Conservation (phyloP, 2,329 filamentous ascomycete genomes). For the Colletotrichum scovillei region DNA sequence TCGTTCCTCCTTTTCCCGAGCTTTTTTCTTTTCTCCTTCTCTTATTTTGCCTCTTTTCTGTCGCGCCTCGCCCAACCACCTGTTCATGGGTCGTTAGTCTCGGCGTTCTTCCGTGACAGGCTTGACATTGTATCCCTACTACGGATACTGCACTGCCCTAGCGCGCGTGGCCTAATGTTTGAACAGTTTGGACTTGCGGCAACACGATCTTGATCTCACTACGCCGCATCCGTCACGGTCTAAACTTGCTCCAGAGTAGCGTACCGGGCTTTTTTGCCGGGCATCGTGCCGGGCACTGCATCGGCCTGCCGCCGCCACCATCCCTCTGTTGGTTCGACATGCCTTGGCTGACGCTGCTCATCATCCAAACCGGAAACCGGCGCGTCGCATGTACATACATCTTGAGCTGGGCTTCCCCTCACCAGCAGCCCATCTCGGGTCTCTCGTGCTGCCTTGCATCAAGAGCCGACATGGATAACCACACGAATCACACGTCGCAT, state of each 20-base stretch:
- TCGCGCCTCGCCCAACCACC: neutral
- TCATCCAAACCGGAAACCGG: conserved; percentile 6
- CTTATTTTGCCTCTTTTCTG: neutral
- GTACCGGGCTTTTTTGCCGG: neutral
- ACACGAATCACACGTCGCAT: conserved; percentile 8
- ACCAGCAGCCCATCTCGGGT: neutral
- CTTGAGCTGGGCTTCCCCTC: neutral
- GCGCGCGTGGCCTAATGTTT: too few relatives aligned
- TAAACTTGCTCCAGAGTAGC: neutral
- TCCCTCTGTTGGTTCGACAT: neutral
- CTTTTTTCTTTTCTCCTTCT: neutral
- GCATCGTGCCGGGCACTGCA: conserved; percentile 2
- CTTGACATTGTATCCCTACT: too few relatives aligned
- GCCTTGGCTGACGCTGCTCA: conserved; percentile 28
- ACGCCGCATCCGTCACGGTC: neutral
- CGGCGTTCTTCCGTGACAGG: neutral
- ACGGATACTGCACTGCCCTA: too few relatives aligned
- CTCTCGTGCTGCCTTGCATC: conserved; percentile 15
- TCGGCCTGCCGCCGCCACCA: conserved; percentile 18
- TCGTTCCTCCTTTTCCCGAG: neutral
- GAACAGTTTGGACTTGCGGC: neutral
- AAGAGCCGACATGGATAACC: neutral
- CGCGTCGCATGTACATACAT: neutral
- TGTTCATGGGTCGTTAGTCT: neutral
- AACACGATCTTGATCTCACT: neutral